Evolutionary conservation across 2,329 filamentous ascomycete species (phyloP).

Genomic region (Alternaria tenuissima): DNA sequence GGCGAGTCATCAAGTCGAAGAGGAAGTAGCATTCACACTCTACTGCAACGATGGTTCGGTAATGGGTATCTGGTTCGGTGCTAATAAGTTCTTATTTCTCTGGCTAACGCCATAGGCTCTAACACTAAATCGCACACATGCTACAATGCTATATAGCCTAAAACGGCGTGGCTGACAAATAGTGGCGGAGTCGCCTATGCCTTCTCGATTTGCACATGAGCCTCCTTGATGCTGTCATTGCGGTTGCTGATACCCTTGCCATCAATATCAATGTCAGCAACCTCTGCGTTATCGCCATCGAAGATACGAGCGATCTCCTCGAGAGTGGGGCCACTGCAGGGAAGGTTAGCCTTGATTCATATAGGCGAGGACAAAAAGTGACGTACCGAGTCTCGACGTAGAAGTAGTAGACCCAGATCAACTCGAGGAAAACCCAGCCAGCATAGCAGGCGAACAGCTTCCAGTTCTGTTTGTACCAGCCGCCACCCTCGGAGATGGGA

Average conservation of each 20-base stretch:
- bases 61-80: too few relatives aligned
- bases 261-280: conserved; percentile 27
- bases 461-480: conserved; percentile 68
- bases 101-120: too few relatives aligned
- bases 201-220: conserved; percentile 23
- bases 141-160: neutral
- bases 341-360: conserved; percentile 13
- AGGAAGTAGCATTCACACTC: too few relatives aligned
- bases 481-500: conserved; percentile 45
- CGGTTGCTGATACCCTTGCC: conserved; percentile 19
- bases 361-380: conserved; percentile 3
- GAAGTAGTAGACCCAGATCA: conserved; percentile 69
- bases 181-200: conserved; percentile 12
- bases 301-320: conserved; percentile 74
- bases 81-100: too few relatives aligned
- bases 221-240: conserved; percentile 20
- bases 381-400: conserved; percentile 66
- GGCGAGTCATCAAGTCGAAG: too few relatives aligned
- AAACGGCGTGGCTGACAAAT: neutral
- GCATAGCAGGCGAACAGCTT: conserved; percentile 71
- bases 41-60: too few relatives aligned
- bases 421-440: conserved; percentile 65
- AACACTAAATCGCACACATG: too few relatives aligned
- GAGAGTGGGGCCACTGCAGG: conserved; percentile 69
- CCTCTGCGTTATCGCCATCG: conserved; percentile 65